Percentiles rank a stretch among this genome's conserved stretches.
phyloP scores from a whole-genome alignment of 176 grass and related monocot genomes.

The sorghum (Sorghum bicolor) region Sorghum_bicolor_NCBIv3 NC_012874.2:57236001-57236500 shows the following conservation, averaged over 20 bases:
- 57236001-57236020: background rate
- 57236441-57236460: conserved; percentile 42
- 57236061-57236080: background rate
- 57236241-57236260: conserved; percentile 30
- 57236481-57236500: conserved; percentile 33
- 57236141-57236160: background rate
- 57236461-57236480: conserved; percentile 22
- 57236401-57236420: conserved; percentile 41
- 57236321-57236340: background rate
- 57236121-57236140: background rate
- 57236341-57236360: conserved; percentile 36
- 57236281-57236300: conserved; percentile 28
- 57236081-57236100: background rate
- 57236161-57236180: conserved; percentile 20
- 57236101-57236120: background rate
- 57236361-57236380: conserved; percentile 23
- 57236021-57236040: background rate
- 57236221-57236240: conserved; percentile 23
- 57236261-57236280: conserved; percentile 27
- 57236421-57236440: conserved; percentile 42
- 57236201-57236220: conserved; percentile 20
- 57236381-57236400: conserved; percentile 29
- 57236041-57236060: background rate
- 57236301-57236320: background rate
- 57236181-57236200: conserved; percentile 22